Evolutionary conservation across 169 alveolate species (phyloP).

Genomic region (Plasmodium ovale): DNA sequence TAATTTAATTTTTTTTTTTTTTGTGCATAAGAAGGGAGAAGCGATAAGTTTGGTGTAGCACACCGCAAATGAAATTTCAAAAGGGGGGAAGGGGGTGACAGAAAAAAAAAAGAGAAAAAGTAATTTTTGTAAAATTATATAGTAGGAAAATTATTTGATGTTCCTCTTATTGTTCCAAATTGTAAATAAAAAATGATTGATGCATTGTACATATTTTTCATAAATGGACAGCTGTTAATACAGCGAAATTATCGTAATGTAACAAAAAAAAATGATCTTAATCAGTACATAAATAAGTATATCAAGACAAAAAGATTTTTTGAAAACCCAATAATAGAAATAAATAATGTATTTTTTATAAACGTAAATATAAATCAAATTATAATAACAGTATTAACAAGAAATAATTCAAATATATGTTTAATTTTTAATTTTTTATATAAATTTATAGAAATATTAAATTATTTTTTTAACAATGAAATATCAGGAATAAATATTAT

Average conservation of each 20-base stretch:
- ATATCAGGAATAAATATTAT: slow-evolving; percentile 84
- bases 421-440: slow-evolving; percentile 58
- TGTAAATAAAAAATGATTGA: slow-evolving; percentile 46
- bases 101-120: too few species aligned
- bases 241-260: slow-evolving; percentile 51
- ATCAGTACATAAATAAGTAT: slow-evolving; percentile 35
- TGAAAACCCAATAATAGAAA: slow-evolving; percentile 62
- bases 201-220: slow-evolving; percentile 41
- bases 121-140: too few species aligned
- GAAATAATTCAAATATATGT: slow-evolving; percentile 47
- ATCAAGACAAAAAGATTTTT: slow-evolving; percentile 61
- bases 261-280: slow-evolving; percentile 27
- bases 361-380: slow-evolving; percentile 60
- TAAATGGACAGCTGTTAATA: slow-evolving; percentile 54
- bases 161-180: background rate
- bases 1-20: too few species aligned
- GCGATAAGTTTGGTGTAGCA: too few species aligned
- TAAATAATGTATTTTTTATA: slow-evolving; percentile 63
- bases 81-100: too few species aligned
- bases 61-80: too few species aligned
- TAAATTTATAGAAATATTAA: slow-evolving; percentile 73
- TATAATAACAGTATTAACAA: slow-evolving; percentile 59
- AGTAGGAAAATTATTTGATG: background rate
- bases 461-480: slow-evolving; percentile 46
- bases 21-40: too few species aligned